Percentiles rank a stretch among this genome's conserved stretches.
Conservation (phyloP, 2,329 filamentous ascomycete genomes). For the Epichloe gansuensis region DNA sequence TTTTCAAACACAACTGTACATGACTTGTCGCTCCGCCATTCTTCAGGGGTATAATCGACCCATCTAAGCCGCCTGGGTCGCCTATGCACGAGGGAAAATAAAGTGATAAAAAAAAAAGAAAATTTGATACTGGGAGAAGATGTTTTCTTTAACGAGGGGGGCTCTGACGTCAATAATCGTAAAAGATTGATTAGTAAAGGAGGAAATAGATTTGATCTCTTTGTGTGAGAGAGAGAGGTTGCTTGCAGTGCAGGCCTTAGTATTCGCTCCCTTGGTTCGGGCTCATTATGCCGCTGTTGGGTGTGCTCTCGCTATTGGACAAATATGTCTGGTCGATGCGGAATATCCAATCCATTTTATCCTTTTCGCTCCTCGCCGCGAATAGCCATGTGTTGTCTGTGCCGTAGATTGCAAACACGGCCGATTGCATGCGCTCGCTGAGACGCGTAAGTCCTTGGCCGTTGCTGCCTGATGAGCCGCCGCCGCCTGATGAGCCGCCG, state of each 20-base stretch:
- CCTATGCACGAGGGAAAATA: neutral
- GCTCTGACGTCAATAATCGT: neutral
- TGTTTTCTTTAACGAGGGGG: no score
- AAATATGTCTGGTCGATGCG: constrained; percentile 74
- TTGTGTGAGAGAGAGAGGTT: neutral
- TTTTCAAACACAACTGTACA: neutral
- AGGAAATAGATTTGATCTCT: neutral
- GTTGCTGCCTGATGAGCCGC: constrained; percentile 12
- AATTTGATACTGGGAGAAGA: neutral
- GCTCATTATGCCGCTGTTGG: constrained; percentile 24
- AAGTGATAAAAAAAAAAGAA: neutral
- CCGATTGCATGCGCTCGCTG: constrained; percentile 47
- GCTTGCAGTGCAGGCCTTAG: constrained; percentile 5
- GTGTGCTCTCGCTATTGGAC: constrained; percentile 31
- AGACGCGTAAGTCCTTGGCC: constrained; percentile 36
- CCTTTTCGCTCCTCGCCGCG: constrained; percentile 72
- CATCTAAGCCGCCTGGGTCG: constrained; percentile 4
- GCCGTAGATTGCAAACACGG: constrained; percentile 89
- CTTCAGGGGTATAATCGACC: constrained; percentile 4
- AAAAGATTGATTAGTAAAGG: neutral
- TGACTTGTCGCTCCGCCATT: neutral
- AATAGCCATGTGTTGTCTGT: constrained; percentile 94
- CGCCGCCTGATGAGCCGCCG: constrained; percentile 4
- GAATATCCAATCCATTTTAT: constrained; percentile 96
- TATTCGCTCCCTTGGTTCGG: constrained; percentile 21